Evolutionary conservation across 108 stramenopile genomes (phyloP).

Genomic region (Skeletonema tropicum): DNA sequence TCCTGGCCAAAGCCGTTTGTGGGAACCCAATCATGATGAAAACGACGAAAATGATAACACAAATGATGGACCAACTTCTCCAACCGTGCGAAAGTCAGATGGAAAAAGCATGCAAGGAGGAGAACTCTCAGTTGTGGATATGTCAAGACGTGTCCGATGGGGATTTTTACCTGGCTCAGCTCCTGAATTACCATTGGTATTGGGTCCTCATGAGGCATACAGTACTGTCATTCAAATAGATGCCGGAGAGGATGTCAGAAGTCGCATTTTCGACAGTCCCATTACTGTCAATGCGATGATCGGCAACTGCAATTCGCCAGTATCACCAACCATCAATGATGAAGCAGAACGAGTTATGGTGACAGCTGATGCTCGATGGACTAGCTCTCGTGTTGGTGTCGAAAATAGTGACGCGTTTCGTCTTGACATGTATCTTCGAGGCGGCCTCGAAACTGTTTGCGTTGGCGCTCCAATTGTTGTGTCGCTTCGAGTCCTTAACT

Average conservation of each 20-base stretch:
- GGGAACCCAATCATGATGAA: slow-evolving; percentile 6
- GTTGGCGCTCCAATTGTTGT: slow-evolving; percentile 75
- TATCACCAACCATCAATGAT: background rate
- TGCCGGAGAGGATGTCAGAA: slow-evolving; percentile 57
- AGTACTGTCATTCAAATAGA: slow-evolving; percentile 78
- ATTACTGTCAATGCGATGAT: slow-evolving; percentile 77
- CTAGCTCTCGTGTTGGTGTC: slow-evolving; percentile 68
- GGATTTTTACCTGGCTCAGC: slow-evolving; percentile 69
- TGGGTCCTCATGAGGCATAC: slow-evolving; percentile 70
- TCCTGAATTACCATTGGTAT: slow-evolving; percentile 64
- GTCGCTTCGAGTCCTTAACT: slow-evolving; percentile 68
- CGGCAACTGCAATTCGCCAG: slow-evolving; percentile 4
- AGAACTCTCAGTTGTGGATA: slow-evolving; percentile 65
- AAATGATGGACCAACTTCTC: background rate
- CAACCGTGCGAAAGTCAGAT: background rate
- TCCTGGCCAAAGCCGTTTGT: slow-evolving; percentile 73
- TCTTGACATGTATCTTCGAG: slow-evolving; percentile 59
- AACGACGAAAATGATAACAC: background rate
- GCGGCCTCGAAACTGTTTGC: slow-evolving; percentile 41
- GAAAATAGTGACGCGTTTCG: slow-evolving; percentile 84
- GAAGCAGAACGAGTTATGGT: slow-evolving; percentile 55
- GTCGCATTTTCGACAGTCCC: slow-evolving; percentile 65
- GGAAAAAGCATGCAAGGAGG: slow-evolving; percentile 49
- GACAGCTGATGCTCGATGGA: slow-evolving; percentile 75
- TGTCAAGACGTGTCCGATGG: slow-evolving; percentile 79